phyloP scores from a whole-genome alignment of 75 land plant genomes.

The Sequoiadendron giganteum region DNA sequence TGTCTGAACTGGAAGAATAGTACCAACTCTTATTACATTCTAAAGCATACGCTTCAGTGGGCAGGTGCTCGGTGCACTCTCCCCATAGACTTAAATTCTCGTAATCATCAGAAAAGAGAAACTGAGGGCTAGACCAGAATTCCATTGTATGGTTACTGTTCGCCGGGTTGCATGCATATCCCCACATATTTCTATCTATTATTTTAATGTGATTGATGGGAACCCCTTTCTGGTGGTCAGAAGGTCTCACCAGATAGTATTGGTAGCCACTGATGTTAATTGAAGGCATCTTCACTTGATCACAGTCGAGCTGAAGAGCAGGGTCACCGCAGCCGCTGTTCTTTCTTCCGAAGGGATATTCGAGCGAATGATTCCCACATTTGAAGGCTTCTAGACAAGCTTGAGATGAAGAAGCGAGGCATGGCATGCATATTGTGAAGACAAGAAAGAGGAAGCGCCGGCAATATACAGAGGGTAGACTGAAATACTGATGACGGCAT shows the following conservation, averaged over 20 bases:
- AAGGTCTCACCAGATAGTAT: background rate
- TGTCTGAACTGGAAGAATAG: background rate
- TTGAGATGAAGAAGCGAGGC: too few relatives aligned
- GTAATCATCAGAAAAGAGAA: background rate
- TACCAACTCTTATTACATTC: too few relatives aligned
- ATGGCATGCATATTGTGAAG: too few relatives aligned
- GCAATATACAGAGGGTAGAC: background rate
- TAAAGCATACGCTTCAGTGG: too few relatives aligned
- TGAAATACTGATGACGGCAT: background rate
- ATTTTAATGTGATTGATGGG: background rate
- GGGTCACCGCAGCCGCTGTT: background rate
- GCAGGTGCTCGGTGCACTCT: background rate
- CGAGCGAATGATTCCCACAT: background rate
- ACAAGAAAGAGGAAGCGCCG: background rate
- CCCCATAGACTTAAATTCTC: background rate
- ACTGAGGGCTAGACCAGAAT: background rate
- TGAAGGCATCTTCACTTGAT: background rate
- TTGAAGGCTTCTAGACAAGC: too few relatives aligned
- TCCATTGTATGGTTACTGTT: too few relatives aligned
- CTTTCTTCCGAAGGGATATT: background rate
- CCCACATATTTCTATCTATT: background rate
- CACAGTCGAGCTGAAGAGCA: background rate
- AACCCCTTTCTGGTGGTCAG: background rate
- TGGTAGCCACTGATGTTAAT: background rate
- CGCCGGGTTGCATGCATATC: background rate